Evolutionary conservation across 768 basidiomycete genomes (phyloP).

Genomic region (Naematelia encephala): DNA sequence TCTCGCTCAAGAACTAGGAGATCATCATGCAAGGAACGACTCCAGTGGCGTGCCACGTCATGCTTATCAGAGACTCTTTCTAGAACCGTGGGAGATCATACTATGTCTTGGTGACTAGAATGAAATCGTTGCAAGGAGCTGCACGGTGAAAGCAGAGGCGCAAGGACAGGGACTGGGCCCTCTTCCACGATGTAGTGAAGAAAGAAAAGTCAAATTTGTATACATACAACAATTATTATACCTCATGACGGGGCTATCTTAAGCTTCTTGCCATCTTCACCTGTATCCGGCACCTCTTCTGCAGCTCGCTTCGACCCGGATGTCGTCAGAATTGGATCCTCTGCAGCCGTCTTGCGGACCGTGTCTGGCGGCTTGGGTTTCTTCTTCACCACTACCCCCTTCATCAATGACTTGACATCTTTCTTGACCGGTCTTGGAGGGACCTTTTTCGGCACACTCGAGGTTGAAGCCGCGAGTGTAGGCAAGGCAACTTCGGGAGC

Average conservation of each 20-base stretch:
- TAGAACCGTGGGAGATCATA: background rate
- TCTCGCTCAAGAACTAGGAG: background rate
- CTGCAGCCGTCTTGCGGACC: background rate
- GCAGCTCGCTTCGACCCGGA: slow-evolving; percentile 9
- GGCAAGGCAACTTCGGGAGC: background rate
- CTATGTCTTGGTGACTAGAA: no score
- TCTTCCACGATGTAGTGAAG: no score
- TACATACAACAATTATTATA: background rate
- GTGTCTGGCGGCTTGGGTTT: slow-evolving; percentile 28
- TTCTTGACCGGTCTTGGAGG: slow-evolving; percentile 42
- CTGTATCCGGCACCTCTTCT: slow-evolving; percentile 10
- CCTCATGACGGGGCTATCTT: slow-evolving; percentile 2
- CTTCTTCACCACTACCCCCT: slow-evolving; percentile 50
- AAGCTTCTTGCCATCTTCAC: slow-evolving; percentile 12
- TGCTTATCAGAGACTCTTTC: background rate
- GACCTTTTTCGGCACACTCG: slow-evolving; percentile 17
- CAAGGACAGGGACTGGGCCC: no score
- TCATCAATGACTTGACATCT: slow-evolving; percentile 46
- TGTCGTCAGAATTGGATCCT: background rate
- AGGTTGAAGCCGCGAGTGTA: slow-evolving; percentile 4
- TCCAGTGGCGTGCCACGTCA: background rate
- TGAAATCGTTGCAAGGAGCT: background rate
- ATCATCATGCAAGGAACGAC: background rate
- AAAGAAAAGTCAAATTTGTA: background rate
- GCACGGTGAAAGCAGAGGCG: no score